Conservation (phyloP, 768 basidiomycete genomes). For the Suillus bovinus region DNA sequence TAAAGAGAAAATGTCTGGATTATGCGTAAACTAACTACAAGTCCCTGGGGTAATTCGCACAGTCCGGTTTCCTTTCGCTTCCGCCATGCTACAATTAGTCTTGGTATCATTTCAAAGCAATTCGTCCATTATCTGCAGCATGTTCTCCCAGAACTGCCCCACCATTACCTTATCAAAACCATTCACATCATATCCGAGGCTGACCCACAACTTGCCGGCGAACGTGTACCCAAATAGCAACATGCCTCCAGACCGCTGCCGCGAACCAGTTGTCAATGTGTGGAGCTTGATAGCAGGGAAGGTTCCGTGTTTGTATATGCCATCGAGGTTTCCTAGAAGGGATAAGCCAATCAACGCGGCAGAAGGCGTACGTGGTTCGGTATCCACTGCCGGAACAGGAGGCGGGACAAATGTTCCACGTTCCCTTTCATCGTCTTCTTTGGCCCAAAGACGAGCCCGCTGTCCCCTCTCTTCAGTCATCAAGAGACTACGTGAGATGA, state of each 20-base stretch:
- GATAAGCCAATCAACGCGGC: constrained; percentile 75
- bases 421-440: constrained; percentile 70
- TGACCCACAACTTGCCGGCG: constrained; percentile 73
- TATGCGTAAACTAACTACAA: neutral
- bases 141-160: constrained; percentile 65
- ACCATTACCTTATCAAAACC: constrained; percentile 66
- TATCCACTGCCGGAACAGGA: constrained; percentile 20
- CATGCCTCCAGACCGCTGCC: constrained; percentile 79
- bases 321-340: constrained; percentile 83
- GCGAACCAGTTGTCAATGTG: constrained; percentile 78
- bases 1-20: neutral
- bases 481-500: constrained; percentile 57
- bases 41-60: neutral
- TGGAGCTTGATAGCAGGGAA: constrained; percentile 63
- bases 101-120: constrained; percentile 42
- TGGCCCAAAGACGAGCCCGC: constrained; percentile 67
- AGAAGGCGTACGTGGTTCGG: constrained; percentile 47
- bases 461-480: constrained; percentile 66
- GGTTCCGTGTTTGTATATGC: constrained; percentile 67
- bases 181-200: constrained; percentile 77
- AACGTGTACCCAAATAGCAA: constrained; percentile 83
- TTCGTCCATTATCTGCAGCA: constrained; percentile 55
- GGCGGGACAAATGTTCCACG: constrained; percentile 40
- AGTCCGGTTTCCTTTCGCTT: neutral
- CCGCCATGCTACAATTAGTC: neutral